Evolutionary conservation across 2,329 filamentous ascomycete species (phyloP), one percentile per base, ranked within the genome.

Genomic region (Trichoderma sp.): DNA sequence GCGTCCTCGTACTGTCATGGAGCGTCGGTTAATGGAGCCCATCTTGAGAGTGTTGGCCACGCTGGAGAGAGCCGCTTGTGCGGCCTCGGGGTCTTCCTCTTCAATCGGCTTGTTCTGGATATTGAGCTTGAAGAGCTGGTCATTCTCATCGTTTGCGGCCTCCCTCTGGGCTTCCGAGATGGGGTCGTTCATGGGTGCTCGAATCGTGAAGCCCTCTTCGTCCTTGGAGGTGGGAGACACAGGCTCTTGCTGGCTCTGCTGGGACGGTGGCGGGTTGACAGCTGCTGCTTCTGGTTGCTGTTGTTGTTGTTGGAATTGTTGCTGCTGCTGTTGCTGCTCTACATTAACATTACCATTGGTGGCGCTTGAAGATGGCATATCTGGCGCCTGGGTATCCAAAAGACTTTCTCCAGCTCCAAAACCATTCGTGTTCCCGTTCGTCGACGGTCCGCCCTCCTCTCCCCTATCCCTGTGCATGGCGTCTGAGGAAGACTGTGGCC

Each of bases 1-100:
- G 73, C 96, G 92, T 66, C 96, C 96, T 75, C 96, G 89, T 18
- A 97, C 85, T 15, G 94, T 98, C 60, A 93, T 92, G 15, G 88
- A 84, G 77, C 90, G 92, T 30, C 92, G 89, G 18, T 62, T 70
- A 71, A 88, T 88, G 24, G 94, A 90, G 30, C 89, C 85, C 77
- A 86, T 82, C 71, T 91, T 90, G 47, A 97, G 83, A 2, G 91
- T 92, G 76, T 91, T 93, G 34, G 91, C 90, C 62, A 96, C 90
- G 76, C 88, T 94, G 3, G 92, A 91, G 64, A 95, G 82, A 3
- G 93, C 93, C 24, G 91, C 92, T 76, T 91, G 85, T 77, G 91
- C 90, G 61, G 90, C 93, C 72, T 91, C 90, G 1, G 91, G 90
- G 75, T 96, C 90, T 77, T 92, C 93, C 76, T 95, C 92, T 3